These are phyloP conservation scores for Mimosa pudica DNA, from an alignment of 306 rosid genomes.

Conservation along the genomic window DNA sequence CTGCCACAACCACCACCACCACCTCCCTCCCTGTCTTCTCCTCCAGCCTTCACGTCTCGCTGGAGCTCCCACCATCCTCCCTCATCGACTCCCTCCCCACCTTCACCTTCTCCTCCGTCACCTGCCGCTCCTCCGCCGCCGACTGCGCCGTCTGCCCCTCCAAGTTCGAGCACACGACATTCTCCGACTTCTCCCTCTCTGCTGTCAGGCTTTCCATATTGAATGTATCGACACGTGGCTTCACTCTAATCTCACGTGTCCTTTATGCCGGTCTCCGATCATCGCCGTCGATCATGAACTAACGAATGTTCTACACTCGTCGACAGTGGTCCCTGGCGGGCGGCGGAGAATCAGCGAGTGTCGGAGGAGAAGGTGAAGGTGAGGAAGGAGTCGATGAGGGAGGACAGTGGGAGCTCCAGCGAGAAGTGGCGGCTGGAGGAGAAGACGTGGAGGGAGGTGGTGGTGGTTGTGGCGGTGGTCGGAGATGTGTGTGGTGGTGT, in stretches of 20 bases:
- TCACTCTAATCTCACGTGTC: slow-evolving; percentile 66
- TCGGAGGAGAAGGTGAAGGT: slow-evolving; percentile 60
- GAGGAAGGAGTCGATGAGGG: slow-evolving; percentile 54
- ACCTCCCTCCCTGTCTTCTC: not conserved
- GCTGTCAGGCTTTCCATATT: slow-evolving; percentile 76
- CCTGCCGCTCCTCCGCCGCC: slow-evolving; percentile 44
- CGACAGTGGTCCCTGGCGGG: not conserved
- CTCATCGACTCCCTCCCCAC: slow-evolving; percentile 58
- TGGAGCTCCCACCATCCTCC: slow-evolving; percentile 37
- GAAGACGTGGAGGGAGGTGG: no score
- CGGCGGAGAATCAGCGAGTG: not conserved
- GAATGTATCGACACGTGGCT: slow-evolving; percentile 80
- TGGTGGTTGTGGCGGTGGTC: not conserved
- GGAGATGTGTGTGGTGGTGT: slow-evolving; percentile 3
- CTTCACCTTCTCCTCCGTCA: slow-evolving; percentile 58
- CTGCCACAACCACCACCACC: not conserved
- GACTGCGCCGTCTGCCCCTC: slow-evolving; percentile 86
- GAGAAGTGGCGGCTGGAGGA: slow-evolving; percentile 49
- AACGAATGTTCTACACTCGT: slow-evolving; percentile 41
- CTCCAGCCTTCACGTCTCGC: slow-evolving; percentile 52
- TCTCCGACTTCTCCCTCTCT: slow-evolving; percentile 71
- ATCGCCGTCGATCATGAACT: slow-evolving; percentile 57
- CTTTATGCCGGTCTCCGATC: slow-evolving; percentile 72
- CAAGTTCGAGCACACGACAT: slow-evolving; percentile 58
- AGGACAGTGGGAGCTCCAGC: slow-evolving; percentile 41